phyloP scores from a whole-genome alignment of 495 filamentous ascomycete genomes.

The Daldinia decipiens region DNA sequence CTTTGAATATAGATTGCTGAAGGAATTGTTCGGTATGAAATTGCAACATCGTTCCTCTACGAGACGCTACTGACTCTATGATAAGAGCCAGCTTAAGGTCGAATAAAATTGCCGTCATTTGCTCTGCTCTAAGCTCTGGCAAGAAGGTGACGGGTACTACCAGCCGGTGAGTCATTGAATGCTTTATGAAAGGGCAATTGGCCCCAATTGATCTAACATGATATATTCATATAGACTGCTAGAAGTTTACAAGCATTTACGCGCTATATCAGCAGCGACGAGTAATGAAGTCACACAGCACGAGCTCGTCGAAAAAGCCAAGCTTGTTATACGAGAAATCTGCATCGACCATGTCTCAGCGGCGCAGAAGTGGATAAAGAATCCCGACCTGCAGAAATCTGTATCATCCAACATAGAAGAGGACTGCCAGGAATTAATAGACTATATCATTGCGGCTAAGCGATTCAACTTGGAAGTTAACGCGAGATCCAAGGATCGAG shows the following conservation, averaged over 20 bases:
- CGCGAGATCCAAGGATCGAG: conserved; percentile 82
- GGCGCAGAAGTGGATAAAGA: conserved; percentile 68
- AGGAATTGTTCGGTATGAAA: conserved; percentile 75
- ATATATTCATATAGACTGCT: conserved; percentile 53
- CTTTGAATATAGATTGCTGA: conserved; percentile 68
- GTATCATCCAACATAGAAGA: conserved; percentile 70
- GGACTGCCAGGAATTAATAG: conserved; percentile 73
- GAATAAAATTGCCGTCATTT: conserved; percentile 85
- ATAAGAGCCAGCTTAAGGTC: conserved; percentile 71
- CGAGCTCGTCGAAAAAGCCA: conserved; percentile 75
- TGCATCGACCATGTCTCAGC: conserved; percentile 77
- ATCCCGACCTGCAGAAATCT: conserved; percentile 64
- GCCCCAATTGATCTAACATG: conserved; percentile 34
- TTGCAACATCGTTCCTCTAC: conserved; percentile 12
- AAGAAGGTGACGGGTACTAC: conserved; percentile 94
- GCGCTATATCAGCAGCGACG: conserved; percentile 73
- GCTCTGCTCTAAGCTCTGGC: conserved; percentile 89
- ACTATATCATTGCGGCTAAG: conserved; percentile 65
- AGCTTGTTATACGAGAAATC: conserved; percentile 76
- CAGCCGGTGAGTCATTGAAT: conserved; percentile 76
- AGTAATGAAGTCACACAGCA: conserved; percentile 69
- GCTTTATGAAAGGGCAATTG: neutral
- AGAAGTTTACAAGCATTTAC: conserved; percentile 71
- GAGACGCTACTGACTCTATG: conserved; percentile 33
- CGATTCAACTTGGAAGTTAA: conserved; percentile 76